Evolutionary conservation across 2,329 filamentous ascomycete species (phyloP).

Genomic region (Ascomycota sp.): DNA sequence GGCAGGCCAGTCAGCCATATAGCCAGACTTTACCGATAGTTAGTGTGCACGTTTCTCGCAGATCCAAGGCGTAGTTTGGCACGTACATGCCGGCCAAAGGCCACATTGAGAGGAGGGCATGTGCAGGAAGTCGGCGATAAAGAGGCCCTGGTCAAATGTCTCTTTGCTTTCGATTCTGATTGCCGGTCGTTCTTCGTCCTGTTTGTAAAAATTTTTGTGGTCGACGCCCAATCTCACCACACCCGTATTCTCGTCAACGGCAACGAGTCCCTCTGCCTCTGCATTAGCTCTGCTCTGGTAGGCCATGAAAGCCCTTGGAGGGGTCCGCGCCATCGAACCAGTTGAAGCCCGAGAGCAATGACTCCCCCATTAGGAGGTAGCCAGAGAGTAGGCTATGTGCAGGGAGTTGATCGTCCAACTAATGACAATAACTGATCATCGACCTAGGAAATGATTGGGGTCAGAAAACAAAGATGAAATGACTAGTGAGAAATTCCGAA

Average conservation of each 20-base stretch:
- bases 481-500: too few relatives aligned
- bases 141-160: slow-evolving; percentile 42
- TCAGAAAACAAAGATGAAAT: too few relatives aligned
- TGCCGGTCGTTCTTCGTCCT: slow-evolving; percentile 28
- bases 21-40: slow-evolving; percentile 22
- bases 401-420: too few relatives aligned
- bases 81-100: slow-evolving; percentile 49
- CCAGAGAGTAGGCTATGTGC: slow-evolving; percentile 17
- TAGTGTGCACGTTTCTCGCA: not conserved
- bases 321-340: slow-evolving; percentile 35
- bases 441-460: too few relatives aligned
- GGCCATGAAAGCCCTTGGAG: slow-evolving; percentile 45
- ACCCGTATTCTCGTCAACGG: slow-evolving; percentile 17
- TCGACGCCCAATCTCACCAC: slow-evolving; percentile 27
- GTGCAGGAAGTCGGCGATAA: slow-evolving; percentile 52
- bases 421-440: too few relatives aligned
- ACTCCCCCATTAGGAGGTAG: slow-evolving; percentile 21
- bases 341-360: slow-evolving; percentile 25
- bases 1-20: slow-evolving; percentile 38
- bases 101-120: slow-evolving; percentile 55
- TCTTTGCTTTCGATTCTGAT: slow-evolving; percentile 47
- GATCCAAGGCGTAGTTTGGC: too few relatives aligned
- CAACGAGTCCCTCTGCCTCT: slow-evolving; percentile 17
- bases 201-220: slow-evolving; percentile 14
- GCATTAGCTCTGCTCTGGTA: slow-evolving; percentile 27